A percentile compares a stretch with the other conserved stretches of the same genome.
Conservation (phyloP, 2,329 filamentous ascomycete species). For the Pseudovirgaria hyperparasitica region DNA sequence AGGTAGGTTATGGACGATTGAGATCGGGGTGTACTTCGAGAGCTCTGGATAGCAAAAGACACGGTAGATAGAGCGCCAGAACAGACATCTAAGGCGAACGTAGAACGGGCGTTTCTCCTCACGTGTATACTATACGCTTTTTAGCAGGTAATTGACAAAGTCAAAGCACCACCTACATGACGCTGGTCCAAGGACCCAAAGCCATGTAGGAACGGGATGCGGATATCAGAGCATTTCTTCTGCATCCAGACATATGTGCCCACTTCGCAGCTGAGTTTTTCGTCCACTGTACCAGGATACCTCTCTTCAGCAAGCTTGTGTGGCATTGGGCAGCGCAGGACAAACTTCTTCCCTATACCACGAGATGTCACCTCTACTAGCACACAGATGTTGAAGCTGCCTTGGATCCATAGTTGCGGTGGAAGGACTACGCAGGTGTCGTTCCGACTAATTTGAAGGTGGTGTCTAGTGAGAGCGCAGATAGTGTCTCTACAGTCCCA, state of each 20-base stretch:
- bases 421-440: slow-evolving; percentile 12
- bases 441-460: slow-evolving; percentile 12
- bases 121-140: slow-evolving; percentile 3
- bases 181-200: slow-evolving; percentile 15
- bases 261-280: slow-evolving; percentile 22
- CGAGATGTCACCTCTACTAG: slow-evolving; percentile 14
- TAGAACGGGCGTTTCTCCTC: slow-evolving; percentile 2
- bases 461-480: slow-evolving; percentile 7
- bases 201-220: slow-evolving; percentile 14
- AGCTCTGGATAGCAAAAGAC: slow-evolving; percentile 3
- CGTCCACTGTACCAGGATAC: slow-evolving; percentile 16
- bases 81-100: slow-evolving; percentile 1
- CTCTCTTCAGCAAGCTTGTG: slow-evolving; percentile 6
- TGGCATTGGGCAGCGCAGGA: slow-evolving; percentile 5
- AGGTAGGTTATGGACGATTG: slow-evolving; percentile 1
- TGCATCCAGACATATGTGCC: slow-evolving; percentile 22
- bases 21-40: slow-evolving; percentile 2
- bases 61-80: slow-evolving; percentile 2
- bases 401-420: slow-evolving; percentile 16
- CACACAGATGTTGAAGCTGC: slow-evolving; percentile 26
- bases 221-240: slow-evolving; percentile 15
- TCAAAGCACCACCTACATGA: slow-evolving; percentile 3
- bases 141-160: slow-evolving; percentile 1
- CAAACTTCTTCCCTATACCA: slow-evolving; percentile 11
- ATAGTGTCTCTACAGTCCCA: slow-evolving; percentile 5